phyloP scores from a whole-genome alignment of 108 stramenopile species.

The Mayamaea pseudoterrestris region DNA sequence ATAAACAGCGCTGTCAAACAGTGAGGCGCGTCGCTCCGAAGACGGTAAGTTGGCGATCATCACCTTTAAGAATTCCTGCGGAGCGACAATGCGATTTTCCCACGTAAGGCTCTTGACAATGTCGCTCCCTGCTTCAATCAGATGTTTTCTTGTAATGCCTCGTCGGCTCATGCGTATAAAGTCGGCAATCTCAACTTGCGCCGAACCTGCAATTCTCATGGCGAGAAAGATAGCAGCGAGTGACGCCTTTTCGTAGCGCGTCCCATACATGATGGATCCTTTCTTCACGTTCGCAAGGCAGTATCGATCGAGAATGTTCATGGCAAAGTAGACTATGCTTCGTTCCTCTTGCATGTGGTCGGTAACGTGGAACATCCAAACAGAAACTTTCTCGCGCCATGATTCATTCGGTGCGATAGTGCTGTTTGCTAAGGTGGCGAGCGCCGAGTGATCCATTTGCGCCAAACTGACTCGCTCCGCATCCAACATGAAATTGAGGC shows the following conservation, averaged over 20 bases:
- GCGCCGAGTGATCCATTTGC: too few species aligned
- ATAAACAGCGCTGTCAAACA: conserved; percentile 19
- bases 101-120: conserved; percentile 17
- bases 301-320: conserved; percentile 35
- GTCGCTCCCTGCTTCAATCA: conserved; percentile 13
- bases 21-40: neutral
- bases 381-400: conserved; percentile 31
- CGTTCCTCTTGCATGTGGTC: conserved; percentile 26
- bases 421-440: too few species aligned
- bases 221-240: conserved; percentile 32
- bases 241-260: conserved; percentile 18
- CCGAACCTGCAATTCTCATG: conserved; percentile 15
- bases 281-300: neutral
- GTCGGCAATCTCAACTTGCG: conserved; percentile 16
- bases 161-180: conserved; percentile 17
- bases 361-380: conserved; percentile 38
- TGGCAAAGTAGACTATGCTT: conserved; percentile 24
- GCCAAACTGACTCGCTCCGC: too few species aligned
- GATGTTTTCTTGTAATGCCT: conserved; percentile 10
- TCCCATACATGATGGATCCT: conserved; percentile 4
- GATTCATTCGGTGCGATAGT: too few species aligned
- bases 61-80: conserved; percentile 17
- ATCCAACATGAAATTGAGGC: too few species aligned
- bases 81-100: conserved; percentile 16
- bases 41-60: conserved; percentile 3